Evolutionary conservation across 2,329 filamentous ascomycete species (phyloP).

Genomic region (Colletotrichum tofieldiae): DNA sequence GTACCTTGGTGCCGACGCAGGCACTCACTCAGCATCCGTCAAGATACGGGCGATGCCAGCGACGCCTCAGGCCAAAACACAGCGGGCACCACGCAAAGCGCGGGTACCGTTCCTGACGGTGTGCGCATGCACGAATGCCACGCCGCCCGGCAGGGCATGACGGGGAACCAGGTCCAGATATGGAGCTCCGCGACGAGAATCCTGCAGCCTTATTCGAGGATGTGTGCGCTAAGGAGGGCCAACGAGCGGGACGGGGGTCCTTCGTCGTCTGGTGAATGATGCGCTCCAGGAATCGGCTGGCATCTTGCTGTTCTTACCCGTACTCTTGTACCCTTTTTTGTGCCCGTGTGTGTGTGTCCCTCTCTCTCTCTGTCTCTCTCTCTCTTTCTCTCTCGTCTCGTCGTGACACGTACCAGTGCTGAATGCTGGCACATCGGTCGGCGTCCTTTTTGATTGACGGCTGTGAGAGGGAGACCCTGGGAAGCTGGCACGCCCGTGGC

Average conservation of each 20-base stretch:
- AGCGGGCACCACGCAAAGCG: background rate
- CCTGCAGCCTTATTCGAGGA: slow-evolving; percentile 43
- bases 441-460: slow-evolving; percentile 25
- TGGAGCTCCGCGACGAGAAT: slow-evolving; percentile 26
- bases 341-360: background rate
- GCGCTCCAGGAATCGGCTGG: slow-evolving; percentile 32
- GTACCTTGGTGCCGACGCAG: slow-evolving; percentile 17
- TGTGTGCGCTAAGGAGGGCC: slow-evolving; percentile 2
- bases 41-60: background rate
- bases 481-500: slow-evolving; percentile 12
- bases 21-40: background rate
- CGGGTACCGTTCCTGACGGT: slow-evolving; percentile 37
- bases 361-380: no score
- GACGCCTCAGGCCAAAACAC: background rate
- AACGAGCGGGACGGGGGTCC: slow-evolving; percentile 4
- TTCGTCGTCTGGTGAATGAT: slow-evolving; percentile 40
- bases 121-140: slow-evolving; percentile 18
- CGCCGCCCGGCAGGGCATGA: slow-evolving; percentile 32
- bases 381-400: slow-evolving; percentile 2
- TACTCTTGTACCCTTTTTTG: background rate
- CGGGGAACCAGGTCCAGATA: slow-evolving; percentile 26
- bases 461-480: slow-evolving; percentile 32
- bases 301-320: slow-evolving; percentile 5
- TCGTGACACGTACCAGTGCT: slow-evolving; percentile 19
- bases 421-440: background rate